Base-by-base conservation (phyloP, 2,329 filamentous ascomycete species). In the Myriosclerotinia duriaeana region DNA sequence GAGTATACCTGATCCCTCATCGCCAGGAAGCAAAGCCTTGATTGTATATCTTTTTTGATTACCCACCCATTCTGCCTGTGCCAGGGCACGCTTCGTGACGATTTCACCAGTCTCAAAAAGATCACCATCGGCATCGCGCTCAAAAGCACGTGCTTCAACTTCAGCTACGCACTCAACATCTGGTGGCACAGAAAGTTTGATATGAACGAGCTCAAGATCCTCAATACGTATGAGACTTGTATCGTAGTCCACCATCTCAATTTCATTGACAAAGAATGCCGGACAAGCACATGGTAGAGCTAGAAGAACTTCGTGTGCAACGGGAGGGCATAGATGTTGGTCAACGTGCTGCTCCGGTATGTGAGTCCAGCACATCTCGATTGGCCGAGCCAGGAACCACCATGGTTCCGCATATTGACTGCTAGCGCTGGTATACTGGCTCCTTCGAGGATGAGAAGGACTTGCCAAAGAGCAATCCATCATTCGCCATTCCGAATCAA, bases 401-500 rank as follows among this genome's bases (percentile, higher is more conserved):
- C 92, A 98, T 42, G 83, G 83, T 72, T 99, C 95, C 0, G 95
- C 92, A 1, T 85, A 81, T 53, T 88, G 85, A 67, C 83, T 86
- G 67, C 85, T 85, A 36, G 85, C 84, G 72, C 85, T 91, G 17
- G 93, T 96, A 78, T 96, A 98, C 42, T 87, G 81, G 20, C 81
- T 83, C 58, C 96, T 86, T 66, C 86, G 88, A 12, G 95, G 94
- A 74, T 98, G 92, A 0, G 94, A 97, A 15, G 94, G 93, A 70
- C 90, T 93, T 5, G 95, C 93, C 58, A 99, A 82, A 46, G 92
- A 96, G 77, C 92, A 95, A 77, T 99, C 95, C 81, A 99, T 92
- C 71, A 98, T 90, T 61, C 95, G 90, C 95, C 95, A 99, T 78
- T 97, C 93, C 30, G 91, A 89, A 77, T 99, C 95, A 11, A 97